Base-by-base conservation (phyloP, 192 early-diverging fungal genomes). In the Bifiguratus adelaidae region DNA sequence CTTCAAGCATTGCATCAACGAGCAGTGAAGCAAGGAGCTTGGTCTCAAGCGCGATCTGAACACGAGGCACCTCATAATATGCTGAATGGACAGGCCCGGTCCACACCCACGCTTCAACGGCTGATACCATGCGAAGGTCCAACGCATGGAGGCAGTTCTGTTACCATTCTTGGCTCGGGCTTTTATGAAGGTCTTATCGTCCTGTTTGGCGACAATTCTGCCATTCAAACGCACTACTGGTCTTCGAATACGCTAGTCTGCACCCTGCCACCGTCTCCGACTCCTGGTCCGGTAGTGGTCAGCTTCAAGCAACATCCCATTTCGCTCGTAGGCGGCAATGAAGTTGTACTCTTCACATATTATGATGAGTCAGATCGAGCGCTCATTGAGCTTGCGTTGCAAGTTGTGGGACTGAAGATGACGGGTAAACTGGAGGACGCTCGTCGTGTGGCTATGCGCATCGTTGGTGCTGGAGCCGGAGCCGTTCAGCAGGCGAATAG, bases 311-410 rank as follows among this genome's bases (percentile, higher is more conserved):
- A 77, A 28, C 69, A 63, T 30, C 67, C 70, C 2, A 21, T 68
- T 0, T 63, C 50, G 23, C 47, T 72, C 1, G 13, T 73, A 2
- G 66, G 60, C n/a, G 37, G 48, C 9, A 44, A 55, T n/a, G 62
- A 68, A 21, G 41, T 69, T 26, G 50, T 48, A n/a, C 26, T 69
- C 7, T 69, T 69, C 18, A 65, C 53, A 4, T 69, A 69, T 23
- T 65, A 55, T 49, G 62, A 69, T 41, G 61, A 94, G 53, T 74
- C 86, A 18, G 93, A 97, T 59, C 76, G 84, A 30, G 85, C 86
- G n/a, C 58, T 97, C 47, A 78, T 92, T 61, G 91, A 93, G 52
- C 73, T 97, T 18, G 85, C 90, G 3, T 65, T 97, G 41, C 89
- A 91, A 40, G 81, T 92, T 0, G 78, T 92, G 0, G 93, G 93